These are phyloP conservation scores for Kwoniella botswanensis DNA, from an alignment of 768 basidiomycete species.

Conservation along the genomic window DNA sequence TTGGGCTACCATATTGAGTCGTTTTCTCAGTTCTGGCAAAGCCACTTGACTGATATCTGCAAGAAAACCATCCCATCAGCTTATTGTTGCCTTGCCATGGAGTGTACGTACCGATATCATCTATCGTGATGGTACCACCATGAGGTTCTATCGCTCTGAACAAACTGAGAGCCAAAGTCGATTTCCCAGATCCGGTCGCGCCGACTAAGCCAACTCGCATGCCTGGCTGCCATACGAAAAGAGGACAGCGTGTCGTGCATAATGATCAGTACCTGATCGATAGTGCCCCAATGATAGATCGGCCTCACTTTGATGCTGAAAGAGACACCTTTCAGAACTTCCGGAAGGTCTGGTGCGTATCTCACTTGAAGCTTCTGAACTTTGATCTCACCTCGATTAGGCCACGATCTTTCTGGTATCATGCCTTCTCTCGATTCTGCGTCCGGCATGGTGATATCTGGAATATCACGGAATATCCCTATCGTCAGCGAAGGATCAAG, in stretches of 20 bases:
- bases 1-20: slow-evolving; percentile 56
- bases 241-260: too few relatives aligned
- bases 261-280: too few relatives aligned
- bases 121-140: slow-evolving; percentile 49
- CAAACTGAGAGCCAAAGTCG: slow-evolving; percentile 53
- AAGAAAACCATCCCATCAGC: slow-evolving; percentile 6
- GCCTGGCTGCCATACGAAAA: slow-evolving; percentile 34
- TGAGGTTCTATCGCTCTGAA: slow-evolving; percentile 48
- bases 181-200: slow-evolving; percentile 51
- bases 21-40: slow-evolving; percentile 46
- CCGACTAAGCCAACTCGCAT: slow-evolving; percentile 55
- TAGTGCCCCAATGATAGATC: too few relatives aligned
- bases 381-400: slow-evolving; percentile 39
- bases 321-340: slow-evolving; percentile 51
- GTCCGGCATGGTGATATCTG: slow-evolving; percentile 44
- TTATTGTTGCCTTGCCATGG: neutral
- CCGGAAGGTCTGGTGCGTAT: slow-evolving; percentile 53
- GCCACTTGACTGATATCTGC: slow-evolving; percentile 41
- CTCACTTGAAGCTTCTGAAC: slow-evolving; percentile 43
- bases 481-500: too few relatives aligned
- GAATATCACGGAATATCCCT: neutral
- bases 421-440: slow-evolving; percentile 31
- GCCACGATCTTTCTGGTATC: slow-evolving; percentile 46
- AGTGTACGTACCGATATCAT: slow-evolving; percentile 43
- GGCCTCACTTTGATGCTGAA: slow-evolving; percentile 44